These are phyloP conservation scores for Lentinula aciculospora DNA, from an alignment of 768 basidiomycete genomes.

Conservation along the genomic window DNA sequence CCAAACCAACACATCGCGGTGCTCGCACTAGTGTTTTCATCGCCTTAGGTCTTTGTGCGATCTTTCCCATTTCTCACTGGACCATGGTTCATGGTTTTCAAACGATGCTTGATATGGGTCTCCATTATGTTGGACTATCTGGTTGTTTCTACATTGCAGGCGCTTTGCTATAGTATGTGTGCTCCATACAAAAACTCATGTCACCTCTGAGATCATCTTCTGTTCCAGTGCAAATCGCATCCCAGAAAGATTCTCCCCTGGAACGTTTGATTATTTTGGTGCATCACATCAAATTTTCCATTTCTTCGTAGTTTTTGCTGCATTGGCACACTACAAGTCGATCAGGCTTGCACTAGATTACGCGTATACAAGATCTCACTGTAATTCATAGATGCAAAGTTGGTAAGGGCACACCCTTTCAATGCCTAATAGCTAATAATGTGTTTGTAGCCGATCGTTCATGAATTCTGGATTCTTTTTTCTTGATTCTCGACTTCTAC, in stretches of 20 bases:
- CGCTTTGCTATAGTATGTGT: slow-evolving; percentile 75
- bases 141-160: slow-evolving; percentile 76
- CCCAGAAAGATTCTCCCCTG: slow-evolving; percentile 71
- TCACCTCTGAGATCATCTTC: slow-evolving; percentile 15
- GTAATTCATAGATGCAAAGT: background rate
- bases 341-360: slow-evolving; percentile 54
- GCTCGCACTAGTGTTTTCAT: slow-evolving; percentile 78
- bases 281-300: slow-evolving; percentile 93
- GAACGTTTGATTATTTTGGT: slow-evolving; percentile 73
- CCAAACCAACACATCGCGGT: slow-evolving; percentile 68
- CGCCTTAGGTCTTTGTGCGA: slow-evolving; percentile 63
- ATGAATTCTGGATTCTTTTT: slow-evolving; percentile 1
- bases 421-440: background rate
- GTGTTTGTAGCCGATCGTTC: background rate
- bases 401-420: background rate
- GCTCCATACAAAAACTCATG: slow-evolving; percentile 15
- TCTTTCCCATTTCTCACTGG: slow-evolving; percentile 67
- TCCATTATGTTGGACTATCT: slow-evolving; percentile 62
- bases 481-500: background rate
- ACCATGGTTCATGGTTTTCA: slow-evolving; percentile 51
- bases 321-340: slow-evolving; percentile 56
- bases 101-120: slow-evolving; percentile 60
- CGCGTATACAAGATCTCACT: slow-evolving; percentile 34
- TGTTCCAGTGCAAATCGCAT: slow-evolving; percentile 71
- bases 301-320: slow-evolving; percentile 68